A percentile compares a stretch with the other conserved stretches of the same genome.
Conservation (phyloP, 2,329 filamentous ascomycete genomes). For the Diaporthe amygdali region DNA sequence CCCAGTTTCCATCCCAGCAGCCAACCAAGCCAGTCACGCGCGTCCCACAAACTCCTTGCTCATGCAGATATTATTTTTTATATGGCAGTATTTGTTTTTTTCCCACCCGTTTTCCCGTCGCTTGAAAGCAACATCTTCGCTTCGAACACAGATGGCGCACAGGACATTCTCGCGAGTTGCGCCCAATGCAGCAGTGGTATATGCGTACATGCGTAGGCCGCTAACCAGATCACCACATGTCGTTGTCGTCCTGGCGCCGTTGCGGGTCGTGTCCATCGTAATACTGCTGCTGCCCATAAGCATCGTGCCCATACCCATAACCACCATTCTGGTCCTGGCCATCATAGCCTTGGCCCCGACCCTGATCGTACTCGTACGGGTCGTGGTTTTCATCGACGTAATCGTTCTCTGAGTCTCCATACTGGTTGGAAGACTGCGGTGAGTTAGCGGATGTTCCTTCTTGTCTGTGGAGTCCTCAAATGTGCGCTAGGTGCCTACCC, state of each 20-base stretch:
- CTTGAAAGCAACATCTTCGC: not conserved
- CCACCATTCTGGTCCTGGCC: conserved; percentile 26
- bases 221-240: conserved; percentile 32
- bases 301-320: conserved; percentile 36
- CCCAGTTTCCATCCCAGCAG: conserved; percentile 20
- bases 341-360: conserved; percentile 26
- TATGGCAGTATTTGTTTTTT: conserved; percentile 6
- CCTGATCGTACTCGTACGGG: conserved; percentile 41
- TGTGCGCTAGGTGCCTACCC: conserved; percentile 31
- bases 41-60: conserved; percentile 23
- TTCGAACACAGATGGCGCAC: not conserved
- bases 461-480: no score
- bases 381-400: conserved; percentile 40
- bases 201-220: not conserved
- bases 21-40: conserved; percentile 18
- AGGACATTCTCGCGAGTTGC: no score
- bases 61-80: conserved; percentile 26
- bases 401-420: conserved; percentile 36
- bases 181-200: no score
- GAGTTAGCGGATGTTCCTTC: not conserved
- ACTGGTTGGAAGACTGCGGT: conserved; percentile 35
- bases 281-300: conserved; percentile 35
- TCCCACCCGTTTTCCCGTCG: not conserved
- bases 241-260: conserved; percentile 27
- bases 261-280: conserved; percentile 27